Conservation (phyloP, 768 basidiomycete genomes). For the Panellus pusillus region DNA sequence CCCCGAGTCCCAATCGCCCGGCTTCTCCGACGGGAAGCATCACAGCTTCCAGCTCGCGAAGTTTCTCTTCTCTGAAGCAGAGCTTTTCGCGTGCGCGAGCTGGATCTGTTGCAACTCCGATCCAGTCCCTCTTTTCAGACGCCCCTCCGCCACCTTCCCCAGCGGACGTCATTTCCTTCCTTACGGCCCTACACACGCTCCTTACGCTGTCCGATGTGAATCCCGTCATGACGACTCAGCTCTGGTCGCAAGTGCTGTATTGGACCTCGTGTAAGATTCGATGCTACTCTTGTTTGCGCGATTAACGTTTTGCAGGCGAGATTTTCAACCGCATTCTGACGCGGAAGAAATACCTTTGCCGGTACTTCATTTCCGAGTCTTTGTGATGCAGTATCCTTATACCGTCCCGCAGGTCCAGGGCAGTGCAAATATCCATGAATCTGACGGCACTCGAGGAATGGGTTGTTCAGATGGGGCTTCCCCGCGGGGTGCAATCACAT, state of each 20-base stretch:
- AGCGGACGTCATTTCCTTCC: conserved; percentile 67
- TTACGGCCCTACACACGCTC: conserved; percentile 83
- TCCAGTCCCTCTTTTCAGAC: conserved; percentile 52
- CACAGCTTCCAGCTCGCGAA: conserved; percentile 47
- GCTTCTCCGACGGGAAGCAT: conserved; percentile 52
- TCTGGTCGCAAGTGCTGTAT: conserved; percentile 98
- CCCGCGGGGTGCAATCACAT: conserved; percentile 75
- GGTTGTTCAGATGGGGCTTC: conserved; percentile 80
- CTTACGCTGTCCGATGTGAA: conserved; percentile 88
- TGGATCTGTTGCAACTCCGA: conserved; percentile 43
- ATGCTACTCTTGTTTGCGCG: conserved; percentile 1
- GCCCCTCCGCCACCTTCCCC: conserved; percentile 43
- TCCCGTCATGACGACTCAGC: conserved; percentile 81
- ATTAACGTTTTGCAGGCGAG: conserved; percentile 53
- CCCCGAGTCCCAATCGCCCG: conserved; percentile 52
- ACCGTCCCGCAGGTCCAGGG: conserved; percentile 61
- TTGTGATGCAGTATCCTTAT: not conserved
- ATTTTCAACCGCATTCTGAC: conserved; percentile 82
- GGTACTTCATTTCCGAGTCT: conserved; percentile 41
- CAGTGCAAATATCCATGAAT: conserved; percentile 89
- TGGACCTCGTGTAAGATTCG: conserved; percentile 88
- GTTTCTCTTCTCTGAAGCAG: conserved; percentile 69
- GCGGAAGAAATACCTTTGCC: conserved; percentile 94
- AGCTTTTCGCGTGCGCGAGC: conserved; percentile 57
- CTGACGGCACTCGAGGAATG: conserved; percentile 86